phyloP scores from a whole-genome alignment of 208 protist species.

The Leishmania martiniquensis region DNA sequence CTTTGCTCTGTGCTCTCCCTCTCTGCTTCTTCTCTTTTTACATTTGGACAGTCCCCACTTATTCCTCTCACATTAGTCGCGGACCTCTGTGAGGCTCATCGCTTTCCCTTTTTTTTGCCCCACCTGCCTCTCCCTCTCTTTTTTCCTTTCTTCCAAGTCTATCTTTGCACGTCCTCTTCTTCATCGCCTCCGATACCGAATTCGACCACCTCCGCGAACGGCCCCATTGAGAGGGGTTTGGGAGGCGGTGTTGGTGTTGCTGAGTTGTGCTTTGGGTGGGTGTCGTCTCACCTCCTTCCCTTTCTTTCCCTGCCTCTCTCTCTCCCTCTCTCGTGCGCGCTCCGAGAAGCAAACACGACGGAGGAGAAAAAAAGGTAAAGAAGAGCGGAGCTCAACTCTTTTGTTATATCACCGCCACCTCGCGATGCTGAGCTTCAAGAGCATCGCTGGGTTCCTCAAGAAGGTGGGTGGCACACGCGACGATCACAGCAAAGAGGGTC shows the following conservation, averaged over 20 bases:
- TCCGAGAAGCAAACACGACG: no score
- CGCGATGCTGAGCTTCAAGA: slow-evolving; percentile 63
- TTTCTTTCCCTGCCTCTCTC: background rate
- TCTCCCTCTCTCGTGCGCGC: background rate
- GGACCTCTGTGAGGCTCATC: no score
- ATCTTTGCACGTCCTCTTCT: background rate
- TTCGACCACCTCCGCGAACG: background rate
- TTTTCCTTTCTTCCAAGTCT: background rate
- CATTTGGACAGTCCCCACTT: no score
- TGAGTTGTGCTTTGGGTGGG: background rate
- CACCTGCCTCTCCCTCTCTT: background rate
- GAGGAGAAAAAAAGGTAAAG: background rate
- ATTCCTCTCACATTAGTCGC: no score
- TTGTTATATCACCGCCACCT: background rate
- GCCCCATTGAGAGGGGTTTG: background rate
- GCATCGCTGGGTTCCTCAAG: slow-evolving; percentile 58
- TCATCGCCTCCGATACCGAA: background rate
- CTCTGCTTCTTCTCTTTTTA: no score
- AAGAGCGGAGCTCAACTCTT: background rate
- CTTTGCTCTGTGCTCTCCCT: no score
- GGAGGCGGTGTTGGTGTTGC: background rate
- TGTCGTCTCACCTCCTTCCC: background rate
- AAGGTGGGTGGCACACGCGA: slow-evolving; percentile 41
- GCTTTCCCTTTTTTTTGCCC: slow-evolving; percentile 8
- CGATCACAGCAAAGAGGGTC: slow-evolving; percentile 14